Evolutionary conservation across 192 early-diverging fungal species (phyloP), one percentile per base, ranked within the genome.

Genomic region (Backusella psychrophila): DNA sequence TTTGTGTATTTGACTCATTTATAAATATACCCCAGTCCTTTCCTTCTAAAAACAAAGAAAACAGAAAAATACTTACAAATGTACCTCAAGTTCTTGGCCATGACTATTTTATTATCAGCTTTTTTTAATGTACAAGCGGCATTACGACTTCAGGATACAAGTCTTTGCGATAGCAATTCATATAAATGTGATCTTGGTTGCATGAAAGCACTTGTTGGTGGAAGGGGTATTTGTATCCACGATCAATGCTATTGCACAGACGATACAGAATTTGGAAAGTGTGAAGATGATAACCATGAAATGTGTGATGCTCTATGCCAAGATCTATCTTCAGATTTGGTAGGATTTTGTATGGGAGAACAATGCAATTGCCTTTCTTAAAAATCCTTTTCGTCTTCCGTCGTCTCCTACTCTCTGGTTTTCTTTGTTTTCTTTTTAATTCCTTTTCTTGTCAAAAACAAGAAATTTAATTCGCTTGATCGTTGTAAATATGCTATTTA

Each of bases 261-360:
- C 21, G 26, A 71, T 19, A 17, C 38, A 41, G 72, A 59, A 38
- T 26, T 29, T 65, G 72, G 72, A 59, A 38, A 74, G 34, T 74
- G 72, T 11, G 53, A 74, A 65, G 52, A 65, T 29, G 72, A 74
- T 74, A 39, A 74, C 4, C 72, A 74, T 41, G 72, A 74, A 39
- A 74, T 33, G 23, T 74, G 72, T 21, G 72, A 74, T 42, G 52
- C 52, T 17, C 35, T 74, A 14, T 74, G 72, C 26, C 72, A 74
- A 74, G 72, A 74, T 12, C 34, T 74, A 11, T 74, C 72, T 41
- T 36, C 56, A 59, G 53, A 63, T 26, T 26, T 65, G 17, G 14
- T 65, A 63, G 72, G 72, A 6, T 74, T 65, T 29, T 74, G 72
- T 63, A 74, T 65, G 56, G 72, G 59, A 26, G 36, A 65, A 8